Base-by-base conservation (phyloP, 1,139 yeast species). In the Debaryomycetaceae sp. region DNA sequence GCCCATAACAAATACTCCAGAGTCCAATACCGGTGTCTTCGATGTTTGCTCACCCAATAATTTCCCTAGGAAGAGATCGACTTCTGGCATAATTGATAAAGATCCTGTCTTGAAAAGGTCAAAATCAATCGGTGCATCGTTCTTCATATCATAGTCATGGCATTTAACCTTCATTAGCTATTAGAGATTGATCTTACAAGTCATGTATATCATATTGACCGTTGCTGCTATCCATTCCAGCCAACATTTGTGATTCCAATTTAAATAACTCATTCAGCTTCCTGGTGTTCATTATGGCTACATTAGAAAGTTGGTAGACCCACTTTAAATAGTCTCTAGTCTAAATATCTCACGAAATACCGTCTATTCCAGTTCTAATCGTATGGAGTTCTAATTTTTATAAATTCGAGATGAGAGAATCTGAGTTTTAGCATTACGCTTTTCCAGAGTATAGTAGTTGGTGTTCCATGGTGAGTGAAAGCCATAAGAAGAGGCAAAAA, bases 31-130 rank as follows among this genome's bases (percentile, higher is more conserved):
- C 24, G 24, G 23, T 23, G 31, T 27, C 11, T 27, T 27, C 31
- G 31, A 27, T 27, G 31, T 27, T 27, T 27, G 31, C 31, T 27
- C 31, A 27, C 31, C 31, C 31, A 27, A 27, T 39, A 41, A 45
- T 11, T 42, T 50, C 34, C 51, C 58, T 6, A 53, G 42, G 36
- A 45, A 44, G 14, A 49, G 52, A 45, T 36, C 52, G 47, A 20
- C 38, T 45, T 24, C 36, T 6, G 42, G 40, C 22, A 24, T 20
- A 20, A 13, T 36, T 34, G 39, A 14, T 14, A 42, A 42, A 20
- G 40, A 44, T 34, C 50, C 54, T 30, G 34, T 34, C n/a, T 47
- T 62, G 37, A 63, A 63, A 46, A 55, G 65, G 41, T 51, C 60
- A 9, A 63, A 60, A 45, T 52, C 60, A 30, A 42, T 44, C 34